Base-by-base conservation (phyloP, 495 filamentous ascomycete genomes). In the Aspergillus leporis region DNA sequence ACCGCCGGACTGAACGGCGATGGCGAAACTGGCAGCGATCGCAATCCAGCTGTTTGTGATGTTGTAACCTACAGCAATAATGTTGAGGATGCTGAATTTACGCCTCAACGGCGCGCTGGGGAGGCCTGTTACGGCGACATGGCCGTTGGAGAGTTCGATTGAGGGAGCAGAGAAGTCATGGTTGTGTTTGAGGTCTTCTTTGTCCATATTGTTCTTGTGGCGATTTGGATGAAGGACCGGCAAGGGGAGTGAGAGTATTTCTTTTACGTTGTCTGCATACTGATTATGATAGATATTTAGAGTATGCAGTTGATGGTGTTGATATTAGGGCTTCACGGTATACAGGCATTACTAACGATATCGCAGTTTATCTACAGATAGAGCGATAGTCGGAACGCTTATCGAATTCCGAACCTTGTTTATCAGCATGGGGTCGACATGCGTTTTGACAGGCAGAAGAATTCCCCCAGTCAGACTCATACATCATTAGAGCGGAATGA, bases 41-140 rank as follows among this genome's bases (percentile, higher is more conserved):
- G 61, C 69, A 12, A 67, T 48, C 72, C 72, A 74, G 62, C 66
- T 69, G 53, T 68, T 67, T 9, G 61, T 59, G 23, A 72, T 70
- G 58, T 74, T 74, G 59, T 70, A 74, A 3, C 66, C 72, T 38
- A 67, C 61, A 19, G 66, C 66, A 50, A 74, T 66, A 47, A 74
- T 74, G 53, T 59, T 66, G 22, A 70, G 36, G 40, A 65, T 59
- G 46, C 60, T 64, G 56, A 70, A 65, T 38, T 65, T 62, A 7
- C 62, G 65, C 47, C 62, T 64, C 58, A 65, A 59, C 40, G 62
- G 62, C 54, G 55, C 54, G 36, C 58, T 51, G 4, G 58, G 56
- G 28, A 61, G 53, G 57, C 60, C 60, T 21, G 52, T 59, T 16
- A 61, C 38, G 55, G 48, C 53, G 5, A 67, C 51, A n/a, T 67